A percentile compares a stretch with the other conserved stretches of the same genome.
phyloP scores from a whole-genome alignment of 768 basidiomycete species.

The Lepiota subincarnata region DNA sequence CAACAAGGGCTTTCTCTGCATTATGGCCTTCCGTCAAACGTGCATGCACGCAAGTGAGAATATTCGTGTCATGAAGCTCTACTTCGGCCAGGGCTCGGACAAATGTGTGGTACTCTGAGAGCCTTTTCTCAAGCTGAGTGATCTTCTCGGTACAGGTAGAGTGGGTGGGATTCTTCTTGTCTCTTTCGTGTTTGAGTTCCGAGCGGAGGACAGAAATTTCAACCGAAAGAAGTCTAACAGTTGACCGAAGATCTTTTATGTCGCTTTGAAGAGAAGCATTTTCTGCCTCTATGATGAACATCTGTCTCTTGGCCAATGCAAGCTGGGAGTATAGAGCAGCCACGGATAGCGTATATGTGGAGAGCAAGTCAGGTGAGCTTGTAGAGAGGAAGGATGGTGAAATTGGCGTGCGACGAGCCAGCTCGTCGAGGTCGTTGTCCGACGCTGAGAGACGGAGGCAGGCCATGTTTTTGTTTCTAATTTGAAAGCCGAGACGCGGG shows the following conservation, averaged over 20 bases:
- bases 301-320: background rate
- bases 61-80: conserved; percentile 26
- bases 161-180: background rate
- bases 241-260: background rate
- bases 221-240: background rate
- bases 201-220: background rate
- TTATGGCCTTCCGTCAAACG: conserved; percentile 25
- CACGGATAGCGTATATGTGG: background rate
- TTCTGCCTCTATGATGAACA: conserved; percentile 2
- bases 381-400: background rate
- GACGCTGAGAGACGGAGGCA: conserved; percentile 3
- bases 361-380: background rate
- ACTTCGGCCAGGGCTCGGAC: conserved; percentile 31
- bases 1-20: conserved; percentile 38
- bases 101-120: conserved; percentile 20
- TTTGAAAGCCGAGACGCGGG: background rate
- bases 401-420: background rate
- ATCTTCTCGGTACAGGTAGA: background rate
- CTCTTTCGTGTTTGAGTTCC: background rate
- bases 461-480: background rate
- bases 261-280: conserved; percentile 3
- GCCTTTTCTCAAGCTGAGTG: background rate
- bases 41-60: conserved; percentile 24
- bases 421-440: conserved; percentile 1
- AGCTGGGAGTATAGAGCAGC: background rate